These are phyloP conservation scores for Trypanosoma mega DNA, from an alignment of 208 protist genomes.

Conservation along the genomic window DNA sequence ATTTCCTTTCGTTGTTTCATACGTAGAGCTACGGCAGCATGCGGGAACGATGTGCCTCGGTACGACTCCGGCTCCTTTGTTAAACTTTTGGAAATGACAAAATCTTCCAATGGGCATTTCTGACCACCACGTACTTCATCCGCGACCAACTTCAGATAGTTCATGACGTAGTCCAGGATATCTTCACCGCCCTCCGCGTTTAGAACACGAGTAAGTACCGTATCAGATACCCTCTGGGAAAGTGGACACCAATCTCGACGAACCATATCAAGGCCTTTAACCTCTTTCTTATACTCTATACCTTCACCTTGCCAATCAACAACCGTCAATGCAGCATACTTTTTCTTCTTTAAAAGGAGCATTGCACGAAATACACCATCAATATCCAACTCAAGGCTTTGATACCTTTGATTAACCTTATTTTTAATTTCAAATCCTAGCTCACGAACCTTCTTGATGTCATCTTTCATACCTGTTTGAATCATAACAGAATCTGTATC, in stretches of 20 bases:
- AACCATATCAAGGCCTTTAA: conserved; percentile 99
- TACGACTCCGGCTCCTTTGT: conserved; percentile 97
- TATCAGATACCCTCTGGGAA: conserved; percentile 91
- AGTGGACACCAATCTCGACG: conserved; percentile 99
- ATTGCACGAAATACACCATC: conserved; percentile 99
- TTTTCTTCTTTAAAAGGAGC: conserved; percentile 95
- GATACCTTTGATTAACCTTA: conserved; percentile 97
- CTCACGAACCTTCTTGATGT: conserved; percentile 84
- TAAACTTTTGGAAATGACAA: conserved; percentile 97
- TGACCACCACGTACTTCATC: conserved; percentile 67
- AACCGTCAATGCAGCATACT: conserved; percentile 92
- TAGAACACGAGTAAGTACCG: conserved; percentile 95
- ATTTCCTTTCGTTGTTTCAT: conserved; percentile 91
- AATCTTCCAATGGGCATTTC: conserved; percentile 87
- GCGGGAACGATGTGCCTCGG: conserved; percentile 91
- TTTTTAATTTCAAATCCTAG: conserved; percentile 92
- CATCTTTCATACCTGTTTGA: conserved; percentile 92
- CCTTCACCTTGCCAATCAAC: conserved; percentile 75
- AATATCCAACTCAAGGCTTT: conserved; percentile 99
- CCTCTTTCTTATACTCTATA: conserved; percentile 79
- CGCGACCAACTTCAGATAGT: conserved; percentile 87
- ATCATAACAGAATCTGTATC: conserved; percentile 99
- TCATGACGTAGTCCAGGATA: conserved; percentile 92
- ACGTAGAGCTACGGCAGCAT: conserved; percentile 92
- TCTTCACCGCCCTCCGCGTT: conserved; percentile 77